Base-by-base conservation (phyloP, 164 flowering plant species). In the Umbellularia californica region DNA sequence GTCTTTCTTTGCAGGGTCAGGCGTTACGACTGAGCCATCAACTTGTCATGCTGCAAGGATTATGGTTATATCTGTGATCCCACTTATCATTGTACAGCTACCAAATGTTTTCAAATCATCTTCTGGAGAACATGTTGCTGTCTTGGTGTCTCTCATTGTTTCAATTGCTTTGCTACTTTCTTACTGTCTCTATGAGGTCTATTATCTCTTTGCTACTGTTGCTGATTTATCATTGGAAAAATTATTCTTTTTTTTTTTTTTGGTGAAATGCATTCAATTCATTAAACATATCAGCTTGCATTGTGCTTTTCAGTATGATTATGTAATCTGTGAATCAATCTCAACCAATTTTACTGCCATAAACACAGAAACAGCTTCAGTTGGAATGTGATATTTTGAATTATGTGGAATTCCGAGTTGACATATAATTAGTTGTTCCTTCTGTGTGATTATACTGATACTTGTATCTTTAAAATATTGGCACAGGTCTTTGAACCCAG, bases 141-240 rank as follows among this genome's bases (percentile, higher is more conserved):
- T 95, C 69, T 77, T 95, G 81, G 72, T 91, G 81, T 81, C 85
- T 13, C 93, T 95, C 41, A 86, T 92, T 77, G 71, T 85, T 60
- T 85, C 99, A 12, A 52, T 88, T 58, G 23, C 58, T 0, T 77
- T 95, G 65, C 75, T 93, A 71, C 35, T 95, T 23, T 58, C 91
- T 35, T 92, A 95, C 77, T 93, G 99, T 74, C 52, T 88, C 50
- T 95, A 91, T 86, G 98, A 95, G 97, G 98, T 93, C 84, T 7
- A 2, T 5, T 7, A 19, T 51, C 27, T 25, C 7, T 60, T 11
- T 67, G 35, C 35, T 30, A 3, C 6, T 4, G 1, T 30, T 30
- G 35, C 5, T 30, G 35, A 30, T 30, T 5, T 3, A 30, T 30
- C 4, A 5, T 30, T 30, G 33, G 5, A 30, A 30, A 30, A 30